Conservation (phyloP, 2,329 filamentous ascomycete genomes). For the Dactylellina cionopaga region DNA sequence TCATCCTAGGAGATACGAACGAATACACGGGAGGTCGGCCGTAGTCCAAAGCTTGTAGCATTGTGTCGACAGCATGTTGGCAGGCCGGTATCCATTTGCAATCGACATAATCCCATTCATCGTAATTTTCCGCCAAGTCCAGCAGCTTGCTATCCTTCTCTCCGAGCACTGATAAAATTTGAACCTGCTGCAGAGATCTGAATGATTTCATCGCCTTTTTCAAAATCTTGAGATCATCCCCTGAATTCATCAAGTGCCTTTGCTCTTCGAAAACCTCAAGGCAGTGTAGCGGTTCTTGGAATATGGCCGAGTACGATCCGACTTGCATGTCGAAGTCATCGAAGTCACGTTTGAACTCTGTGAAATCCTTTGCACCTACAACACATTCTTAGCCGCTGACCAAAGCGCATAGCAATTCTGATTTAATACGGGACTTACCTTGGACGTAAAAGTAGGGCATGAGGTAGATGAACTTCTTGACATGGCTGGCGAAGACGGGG, state of each 20-base stretch:
- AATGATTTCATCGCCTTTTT: constrained; percentile 69
- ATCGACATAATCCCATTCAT: constrained; percentile 63
- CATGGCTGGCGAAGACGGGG: constrained; percentile 65
- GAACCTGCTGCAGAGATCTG: constrained; percentile 71
- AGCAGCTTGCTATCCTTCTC: constrained; percentile 65
- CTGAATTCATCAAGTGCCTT: constrained; percentile 64
- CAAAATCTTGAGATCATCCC: constrained; percentile 66
- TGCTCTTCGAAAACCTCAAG: constrained; percentile 63
- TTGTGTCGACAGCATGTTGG: constrained; percentile 69
- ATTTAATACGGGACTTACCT: constrained; percentile 60
- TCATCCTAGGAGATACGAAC: constrained; percentile 72
- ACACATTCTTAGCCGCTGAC: constrained; percentile 64
- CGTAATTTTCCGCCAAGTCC: constrained; percentile 57
- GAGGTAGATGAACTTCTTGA: constrained; percentile 71
- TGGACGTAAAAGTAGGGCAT: constrained; percentile 69
- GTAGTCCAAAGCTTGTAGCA: constrained; percentile 68
- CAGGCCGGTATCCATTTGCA: constrained; percentile 72
- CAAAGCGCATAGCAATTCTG: constrained; percentile 56
- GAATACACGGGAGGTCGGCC: constrained; percentile 69
- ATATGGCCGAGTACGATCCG: constrained; percentile 63
- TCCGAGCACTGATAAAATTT: constrained; percentile 72
- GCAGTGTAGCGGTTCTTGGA: constrained; percentile 57
- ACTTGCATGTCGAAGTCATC: constrained; percentile 60
- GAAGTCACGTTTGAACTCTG: constrained; percentile 54
- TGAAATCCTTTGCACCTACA: constrained; percentile 53